A percentile compares a stretch with the other conserved stretches of the same genome.
phyloP scores from a whole-genome alignment of 306 rosid species.

The Lathyrus aphaca region DNA sequence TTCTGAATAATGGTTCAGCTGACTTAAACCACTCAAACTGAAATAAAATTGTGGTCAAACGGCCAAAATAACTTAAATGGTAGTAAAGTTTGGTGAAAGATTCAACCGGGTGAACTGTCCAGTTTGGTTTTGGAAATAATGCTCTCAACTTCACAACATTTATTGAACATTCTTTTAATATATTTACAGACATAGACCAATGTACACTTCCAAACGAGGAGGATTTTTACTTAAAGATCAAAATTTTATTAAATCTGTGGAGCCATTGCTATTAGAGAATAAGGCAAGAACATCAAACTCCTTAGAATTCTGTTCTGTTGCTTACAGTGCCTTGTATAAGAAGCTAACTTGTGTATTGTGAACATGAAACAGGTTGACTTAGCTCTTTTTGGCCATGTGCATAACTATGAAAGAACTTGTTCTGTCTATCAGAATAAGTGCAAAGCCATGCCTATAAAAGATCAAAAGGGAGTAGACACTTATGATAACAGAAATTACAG shows the following conservation, averaged over 20 bases:
- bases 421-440: slow-evolving; percentile 51
- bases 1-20: background rate
- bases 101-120: background rate
- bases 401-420: slow-evolving; percentile 89
- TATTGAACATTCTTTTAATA: background rate
- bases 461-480: slow-evolving; percentile 60
- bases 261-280: slow-evolving; percentile 61
- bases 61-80: background rate
- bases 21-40: background rate
- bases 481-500: slow-evolving; percentile 66
- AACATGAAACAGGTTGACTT: slow-evolving; percentile 69
- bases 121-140: background rate
- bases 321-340: background rate
- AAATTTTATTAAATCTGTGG: slow-evolving; percentile 51
- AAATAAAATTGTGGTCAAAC: background rate
- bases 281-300: slow-evolving; percentile 51
- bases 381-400: slow-evolving; percentile 81
- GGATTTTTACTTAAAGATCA: slow-evolving; percentile 29
- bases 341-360: slow-evolving; percentile 13
- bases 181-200: slow-evolving; percentile 81
- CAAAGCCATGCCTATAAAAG: slow-evolving; percentile 65
- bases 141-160: background rate
- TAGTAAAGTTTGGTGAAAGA: background rate
- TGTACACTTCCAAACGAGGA: slow-evolving; percentile 56
- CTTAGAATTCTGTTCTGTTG: background rate